A percentile compares a stretch with the other conserved stretches of the same genome.
phyloP scores from a whole-genome alignment of 805 yeast genomes.

The Ogataea nonfermentans region DNA sequence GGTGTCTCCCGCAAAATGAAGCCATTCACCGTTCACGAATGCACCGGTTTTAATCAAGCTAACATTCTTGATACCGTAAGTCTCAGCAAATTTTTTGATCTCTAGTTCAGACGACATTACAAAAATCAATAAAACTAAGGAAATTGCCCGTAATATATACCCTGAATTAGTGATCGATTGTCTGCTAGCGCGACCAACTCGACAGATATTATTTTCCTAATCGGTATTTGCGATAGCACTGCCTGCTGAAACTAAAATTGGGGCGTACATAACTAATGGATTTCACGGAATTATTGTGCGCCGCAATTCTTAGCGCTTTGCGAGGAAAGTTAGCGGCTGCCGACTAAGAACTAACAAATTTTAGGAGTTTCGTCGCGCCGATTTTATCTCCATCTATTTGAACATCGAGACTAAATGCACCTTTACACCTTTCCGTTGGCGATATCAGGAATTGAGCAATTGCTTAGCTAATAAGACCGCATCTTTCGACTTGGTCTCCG shows the following conservation, averaged over 20 bases:
- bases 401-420: too few relatives aligned
- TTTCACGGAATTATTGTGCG: too few relatives aligned
- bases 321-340: not conserved
- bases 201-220: slow-evolving; percentile 6
- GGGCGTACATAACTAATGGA: not conserved
- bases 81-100: slow-evolving; percentile 28
- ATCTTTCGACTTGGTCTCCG: too few relatives aligned
- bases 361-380: slow-evolving; percentile 8
- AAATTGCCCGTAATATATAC: too few relatives aligned
- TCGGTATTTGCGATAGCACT: slow-evolving; percentile 5
- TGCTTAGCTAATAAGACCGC: too few relatives aligned
- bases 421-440: too few relatives aligned
- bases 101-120: slow-evolving; percentile 29
- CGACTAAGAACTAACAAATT: too few relatives aligned
- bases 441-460: too few relatives aligned
- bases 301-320: not conserved
- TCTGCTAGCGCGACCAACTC: not conserved
- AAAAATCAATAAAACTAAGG: too few relatives aligned
- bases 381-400: not conserved
- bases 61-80: slow-evolving; percentile 41
- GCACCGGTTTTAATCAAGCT: slow-evolving; percentile 59
- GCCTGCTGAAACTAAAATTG: not conserved
- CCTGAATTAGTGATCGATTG: not conserved
- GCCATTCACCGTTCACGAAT: slow-evolving; percentile 75
- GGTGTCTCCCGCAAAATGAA: slow-evolving; percentile 38